phyloP scores from a whole-genome alignment of 1,284 basidiomycete species.

The Malassezia japonica region DNA sequence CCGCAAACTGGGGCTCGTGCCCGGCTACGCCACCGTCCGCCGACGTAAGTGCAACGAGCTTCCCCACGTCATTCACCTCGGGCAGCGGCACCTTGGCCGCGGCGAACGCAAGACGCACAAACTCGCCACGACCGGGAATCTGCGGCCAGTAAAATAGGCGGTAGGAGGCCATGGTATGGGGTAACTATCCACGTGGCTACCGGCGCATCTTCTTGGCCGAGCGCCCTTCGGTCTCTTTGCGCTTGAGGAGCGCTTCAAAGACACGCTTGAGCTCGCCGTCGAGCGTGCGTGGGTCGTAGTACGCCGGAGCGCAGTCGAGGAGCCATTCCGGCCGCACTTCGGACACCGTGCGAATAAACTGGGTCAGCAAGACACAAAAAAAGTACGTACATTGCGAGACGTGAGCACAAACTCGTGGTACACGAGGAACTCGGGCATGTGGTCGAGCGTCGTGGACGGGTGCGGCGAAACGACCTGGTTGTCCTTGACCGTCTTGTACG shows the following conservation, averaged over 20 bases:
- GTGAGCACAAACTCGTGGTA: conserved; percentile 96
- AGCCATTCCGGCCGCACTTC: conserved; percentile 85
- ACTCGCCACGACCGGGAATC: conserved; percentile 54
- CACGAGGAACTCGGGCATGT: conserved; percentile 89
- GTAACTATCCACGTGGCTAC: not conserved
- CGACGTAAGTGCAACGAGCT: conserved; percentile 4
- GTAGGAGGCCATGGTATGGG: conserved; percentile 6
- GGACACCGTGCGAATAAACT: conserved; percentile 80
- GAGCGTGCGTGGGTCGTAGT: conserved; percentile 59
- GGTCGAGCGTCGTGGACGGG: conserved; percentile 81
- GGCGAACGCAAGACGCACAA: conserved; percentile 53
- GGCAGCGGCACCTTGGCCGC: conserved; percentile 50
- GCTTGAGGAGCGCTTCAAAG: conserved; percentile 24
- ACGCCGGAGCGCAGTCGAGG: conserved; percentile 66
- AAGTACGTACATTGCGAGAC: conserved; percentile 57
- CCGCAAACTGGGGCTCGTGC: not conserved
- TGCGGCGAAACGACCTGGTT: conserved; percentile 90
- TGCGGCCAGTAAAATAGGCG: conserved; percentile 34
- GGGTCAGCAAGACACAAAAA: not conserved
- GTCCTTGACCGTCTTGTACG: conserved; percentile 72
- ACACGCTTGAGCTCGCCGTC: conserved; percentile 39
- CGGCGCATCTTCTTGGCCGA: conserved; percentile 6
- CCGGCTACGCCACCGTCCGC: not conserved
- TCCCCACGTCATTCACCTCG: conserved; percentile 37
- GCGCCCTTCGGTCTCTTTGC: conserved; percentile 6